phyloP scores from a whole-genome alignment of 768 basidiomycete genomes.

The Imleria badia region DNA sequence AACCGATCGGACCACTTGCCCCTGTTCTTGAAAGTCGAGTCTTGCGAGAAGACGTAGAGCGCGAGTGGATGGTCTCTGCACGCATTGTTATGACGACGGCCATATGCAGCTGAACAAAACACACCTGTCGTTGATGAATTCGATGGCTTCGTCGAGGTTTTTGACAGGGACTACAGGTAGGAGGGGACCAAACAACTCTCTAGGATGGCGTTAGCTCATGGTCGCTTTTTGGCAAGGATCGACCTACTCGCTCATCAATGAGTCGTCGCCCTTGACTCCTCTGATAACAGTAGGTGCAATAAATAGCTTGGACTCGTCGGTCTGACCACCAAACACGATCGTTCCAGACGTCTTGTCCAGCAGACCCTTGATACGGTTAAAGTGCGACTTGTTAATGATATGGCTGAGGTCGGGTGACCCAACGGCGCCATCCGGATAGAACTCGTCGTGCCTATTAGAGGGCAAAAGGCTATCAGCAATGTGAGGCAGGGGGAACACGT shows the following conservation, averaged over 20 bases:
- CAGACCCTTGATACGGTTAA: slow-evolving; percentile 57
- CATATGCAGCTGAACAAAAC: slow-evolving; percentile 10
- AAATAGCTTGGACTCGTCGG: slow-evolving; percentile 54
- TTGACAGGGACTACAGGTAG: slow-evolving; percentile 73
- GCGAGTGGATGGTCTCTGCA: slow-evolving; percentile 70
- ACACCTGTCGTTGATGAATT: slow-evolving; percentile 60
- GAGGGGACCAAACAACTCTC: slow-evolving; percentile 85
- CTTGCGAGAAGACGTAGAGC: slow-evolving; percentile 73
- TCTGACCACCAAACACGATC: slow-evolving; percentile 62
- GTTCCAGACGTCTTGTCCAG: slow-evolving; percentile 67
- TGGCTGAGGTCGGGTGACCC: slow-evolving; percentile 47
- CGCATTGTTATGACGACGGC: not conserved
- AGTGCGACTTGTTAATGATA: slow-evolving; percentile 54
- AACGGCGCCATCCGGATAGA: slow-evolving; percentile 45
- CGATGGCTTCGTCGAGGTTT: slow-evolving; percentile 68
- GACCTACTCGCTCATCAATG: slow-evolving; percentile 73
- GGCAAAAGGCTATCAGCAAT: not conserved
- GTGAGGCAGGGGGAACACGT: not conserved
- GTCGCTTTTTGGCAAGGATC: not conserved
- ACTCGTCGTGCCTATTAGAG: slow-evolving; percentile 23
- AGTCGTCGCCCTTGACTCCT: slow-evolving; percentile 61
- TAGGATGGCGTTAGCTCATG: slow-evolving; percentile 24
- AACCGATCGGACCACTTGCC: slow-evolving; percentile 36
- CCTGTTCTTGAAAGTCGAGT: slow-evolving; percentile 57
- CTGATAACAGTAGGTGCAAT: slow-evolving; percentile 74